Conservation (phyloP, 257 asterid genomes). For the Plantago major region DNA sequence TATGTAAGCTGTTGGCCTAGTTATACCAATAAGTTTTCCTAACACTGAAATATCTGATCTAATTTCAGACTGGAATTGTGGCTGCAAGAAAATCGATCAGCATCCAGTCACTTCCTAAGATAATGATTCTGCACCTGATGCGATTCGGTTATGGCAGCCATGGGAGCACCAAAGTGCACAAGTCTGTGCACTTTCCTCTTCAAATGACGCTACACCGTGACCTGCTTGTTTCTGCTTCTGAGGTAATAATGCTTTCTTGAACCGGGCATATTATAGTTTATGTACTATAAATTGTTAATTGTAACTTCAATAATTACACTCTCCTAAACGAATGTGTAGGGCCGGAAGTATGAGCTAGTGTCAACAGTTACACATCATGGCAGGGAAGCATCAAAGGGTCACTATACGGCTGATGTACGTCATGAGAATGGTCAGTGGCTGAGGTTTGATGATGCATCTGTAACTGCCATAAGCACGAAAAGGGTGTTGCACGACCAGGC, state of each 20-base stretch:
- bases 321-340: constrained; percentile 32
- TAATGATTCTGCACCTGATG: constrained; percentile 83
- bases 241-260: constrained; percentile 41
- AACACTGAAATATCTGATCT: not conserved
- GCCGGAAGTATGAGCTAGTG: constrained; percentile 74
- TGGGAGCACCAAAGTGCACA: constrained; percentile 87
- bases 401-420: constrained; percentile 77
- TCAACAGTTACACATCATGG: constrained; percentile 92
- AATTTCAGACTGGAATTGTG: constrained; percentile 59
- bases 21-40: not conserved
- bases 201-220: constrained; percentile 68
- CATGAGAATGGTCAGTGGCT: constrained; percentile 64
- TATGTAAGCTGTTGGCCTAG: too few species aligned
- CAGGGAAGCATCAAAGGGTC: constrained; percentile 86
- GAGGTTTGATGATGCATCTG: constrained; percentile 78
- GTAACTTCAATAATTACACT: not conserved
- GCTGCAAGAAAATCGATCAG: constrained; percentile 70
- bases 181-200: constrained; percentile 71
- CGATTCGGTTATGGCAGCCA: constrained; percentile 69
- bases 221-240: constrained; percentile 57
- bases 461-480: constrained; percentile 42
- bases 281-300: not conserved
- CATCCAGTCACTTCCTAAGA: constrained; percentile 70
- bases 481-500: constrained; percentile 81
- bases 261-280: not conserved